A percentile compares a stretch with the other conserved stretches of the same genome.
Conservation (phyloP, 2,329 filamentous ascomycete species). For the Trichothecium roseum region DNA sequence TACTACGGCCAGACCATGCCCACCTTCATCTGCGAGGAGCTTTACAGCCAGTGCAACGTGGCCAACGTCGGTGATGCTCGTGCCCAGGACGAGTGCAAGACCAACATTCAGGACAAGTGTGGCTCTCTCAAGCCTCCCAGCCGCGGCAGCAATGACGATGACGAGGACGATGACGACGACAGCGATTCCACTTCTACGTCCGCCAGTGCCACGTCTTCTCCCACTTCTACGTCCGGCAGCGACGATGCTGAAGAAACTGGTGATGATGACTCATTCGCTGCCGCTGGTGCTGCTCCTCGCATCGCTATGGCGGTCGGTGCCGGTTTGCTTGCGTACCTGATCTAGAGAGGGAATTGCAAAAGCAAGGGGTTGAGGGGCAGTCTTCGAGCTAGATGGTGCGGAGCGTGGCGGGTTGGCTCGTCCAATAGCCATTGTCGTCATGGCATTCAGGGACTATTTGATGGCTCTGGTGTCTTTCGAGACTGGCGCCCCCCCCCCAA, state of each 20-base stretch:
- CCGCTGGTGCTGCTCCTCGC: constrained; percentile 9
- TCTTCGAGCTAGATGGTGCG: too few species aligned
- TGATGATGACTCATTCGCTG: constrained; percentile 15
- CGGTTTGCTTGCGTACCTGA: too few species aligned
- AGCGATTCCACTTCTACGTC: constrained; percentile 11
- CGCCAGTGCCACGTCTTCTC: background rate
- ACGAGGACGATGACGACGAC: constrained; percentile 8
- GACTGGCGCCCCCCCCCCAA: constrained; percentile 9
- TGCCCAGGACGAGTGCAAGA: constrained; percentile 37
- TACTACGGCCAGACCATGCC: constrained; percentile 43
- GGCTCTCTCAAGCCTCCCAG: constrained; percentile 23
- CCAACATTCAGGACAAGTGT: constrained; percentile 36
- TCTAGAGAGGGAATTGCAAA: constrained; percentile 7
- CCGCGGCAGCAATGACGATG: constrained; percentile 7
- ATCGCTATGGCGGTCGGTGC: constrained; percentile 8
- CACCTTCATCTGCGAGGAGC: constrained; percentile 39
- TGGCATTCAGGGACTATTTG: too few species aligned
- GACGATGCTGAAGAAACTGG: constrained; percentile 7
- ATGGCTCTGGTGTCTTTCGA: constrained; percentile 10
- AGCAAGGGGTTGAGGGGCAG: constrained; percentile 9
- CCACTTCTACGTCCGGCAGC: constrained; percentile 7
- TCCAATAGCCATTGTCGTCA: too few species aligned
- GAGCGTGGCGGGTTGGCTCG: too few species aligned
- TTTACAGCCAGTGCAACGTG: constrained; percentile 36
- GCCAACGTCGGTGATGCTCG: constrained; percentile 27